phyloP scores from a whole-genome alignment of 192 early-diverging fungal species.

The Endogone sp. region DNA sequence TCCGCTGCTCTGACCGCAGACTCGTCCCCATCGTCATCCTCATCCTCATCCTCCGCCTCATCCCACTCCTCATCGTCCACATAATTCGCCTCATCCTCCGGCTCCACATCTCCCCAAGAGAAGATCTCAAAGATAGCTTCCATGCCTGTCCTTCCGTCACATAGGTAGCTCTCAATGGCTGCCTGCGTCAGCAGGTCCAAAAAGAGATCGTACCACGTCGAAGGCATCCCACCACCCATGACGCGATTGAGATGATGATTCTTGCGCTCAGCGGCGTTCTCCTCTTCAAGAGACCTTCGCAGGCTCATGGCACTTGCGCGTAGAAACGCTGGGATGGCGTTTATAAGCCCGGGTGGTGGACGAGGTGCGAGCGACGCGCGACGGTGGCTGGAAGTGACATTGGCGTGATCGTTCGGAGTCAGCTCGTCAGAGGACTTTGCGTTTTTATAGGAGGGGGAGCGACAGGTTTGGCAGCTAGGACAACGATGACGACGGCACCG shows the following conservation, averaged over 20 bases:
- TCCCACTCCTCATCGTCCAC: neutral
- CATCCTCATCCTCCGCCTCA: constrained; percentile 16
- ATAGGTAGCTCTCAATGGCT: constrained; percentile 47
- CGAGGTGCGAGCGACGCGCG: no score
- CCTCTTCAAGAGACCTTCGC: constrained; percentile 20
- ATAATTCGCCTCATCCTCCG: constrained; percentile 25
- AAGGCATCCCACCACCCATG: constrained; percentile 38
- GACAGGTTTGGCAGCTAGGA: constrained; percentile 32
- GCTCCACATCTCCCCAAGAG: constrained; percentile 45
- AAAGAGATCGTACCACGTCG: constrained; percentile 50
- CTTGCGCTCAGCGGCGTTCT: constrained; percentile 1
- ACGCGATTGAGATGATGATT: constrained; percentile 19
- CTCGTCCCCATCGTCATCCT: constrained; percentile 29
- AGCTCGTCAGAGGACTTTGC: no score
- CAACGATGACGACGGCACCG: constrained; percentile 43
- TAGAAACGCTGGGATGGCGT: constrained; percentile 47
- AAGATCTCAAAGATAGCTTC: constrained; percentile 48
- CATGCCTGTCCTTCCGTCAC: constrained; percentile 39
- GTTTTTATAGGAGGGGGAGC: no score
- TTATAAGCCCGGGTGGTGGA: constrained; percentile 38
- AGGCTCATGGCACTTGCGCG: constrained; percentile 44
- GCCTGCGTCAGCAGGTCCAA: constrained; percentile 52
- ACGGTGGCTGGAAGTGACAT: no score
- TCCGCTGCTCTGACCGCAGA: constrained; percentile 40
- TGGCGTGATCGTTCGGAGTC: no score